These are phyloP conservation scores for Hsuehochloa calcarea DNA, from an alignment of 176 grass and related monocot genomes.

Conservation along the genomic window DNA sequence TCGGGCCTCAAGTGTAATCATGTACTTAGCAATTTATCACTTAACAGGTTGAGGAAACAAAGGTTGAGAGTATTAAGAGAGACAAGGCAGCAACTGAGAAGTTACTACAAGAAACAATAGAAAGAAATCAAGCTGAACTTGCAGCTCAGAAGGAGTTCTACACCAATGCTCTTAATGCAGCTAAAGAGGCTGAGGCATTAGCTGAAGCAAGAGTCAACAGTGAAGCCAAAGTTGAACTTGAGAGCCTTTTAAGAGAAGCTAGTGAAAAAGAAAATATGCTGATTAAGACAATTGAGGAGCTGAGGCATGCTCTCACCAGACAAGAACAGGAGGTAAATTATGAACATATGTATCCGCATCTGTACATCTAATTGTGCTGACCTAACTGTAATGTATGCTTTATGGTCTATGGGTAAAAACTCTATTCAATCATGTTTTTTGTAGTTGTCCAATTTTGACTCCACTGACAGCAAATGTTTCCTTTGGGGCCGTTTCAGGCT, in stretches of 20 bases:
- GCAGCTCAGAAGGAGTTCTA: constrained; percentile 98
- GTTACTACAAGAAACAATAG: constrained; percentile 97
- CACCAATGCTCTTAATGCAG: constrained; percentile 91
- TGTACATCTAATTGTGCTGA: constrained; percentile 24
- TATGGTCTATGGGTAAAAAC: not conserved
- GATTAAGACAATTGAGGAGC: constrained; percentile 94
- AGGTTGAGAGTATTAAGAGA: constrained; percentile 95
- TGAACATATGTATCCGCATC: constrained; percentile 29
- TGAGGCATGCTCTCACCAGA: constrained; percentile 89
- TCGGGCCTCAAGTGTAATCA: not conserved
- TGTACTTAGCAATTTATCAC: constrained; percentile 36
- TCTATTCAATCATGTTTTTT: not conserved
- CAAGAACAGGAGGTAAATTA: constrained; percentile 90
- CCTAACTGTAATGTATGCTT: not conserved
- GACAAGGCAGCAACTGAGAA: constrained; percentile 93
- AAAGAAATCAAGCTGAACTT: constrained; percentile 96
- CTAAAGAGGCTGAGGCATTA: constrained; percentile 90
- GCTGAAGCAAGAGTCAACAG: constrained; percentile 93
- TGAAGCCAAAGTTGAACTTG: constrained; percentile 90
- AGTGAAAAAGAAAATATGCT: constrained; percentile 84
- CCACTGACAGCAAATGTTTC: not conserved
- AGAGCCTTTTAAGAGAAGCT: constrained; percentile 83
- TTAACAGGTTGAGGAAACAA: constrained; percentile 89
- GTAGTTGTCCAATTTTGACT: not conserved
- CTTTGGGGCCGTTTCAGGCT: constrained; percentile 49